These are phyloP conservation scores for Colletotrichum spaethianum DNA, from an alignment of 2,329 filamentous ascomycete species.

Conservation along the genomic window DNA sequence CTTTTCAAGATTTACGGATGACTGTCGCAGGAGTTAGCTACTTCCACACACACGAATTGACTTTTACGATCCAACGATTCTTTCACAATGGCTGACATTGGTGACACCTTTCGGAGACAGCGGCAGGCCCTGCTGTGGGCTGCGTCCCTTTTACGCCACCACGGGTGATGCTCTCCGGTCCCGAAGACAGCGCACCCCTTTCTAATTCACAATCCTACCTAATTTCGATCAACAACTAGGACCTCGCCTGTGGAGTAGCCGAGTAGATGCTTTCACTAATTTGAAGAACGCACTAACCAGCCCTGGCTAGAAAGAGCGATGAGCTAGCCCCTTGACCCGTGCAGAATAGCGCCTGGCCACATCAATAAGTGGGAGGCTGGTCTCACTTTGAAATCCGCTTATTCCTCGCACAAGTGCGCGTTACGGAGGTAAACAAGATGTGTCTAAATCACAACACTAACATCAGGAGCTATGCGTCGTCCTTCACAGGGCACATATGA, in stretches of 20 bases:
- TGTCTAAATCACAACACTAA: neutral
- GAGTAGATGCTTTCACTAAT: neutral
- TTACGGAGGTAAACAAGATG: neutral
- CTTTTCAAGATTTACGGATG: constrained; percentile 1
- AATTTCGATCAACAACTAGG: neutral
- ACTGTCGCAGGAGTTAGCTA: constrained; percentile 3
- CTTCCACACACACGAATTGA: constrained; percentile 4
- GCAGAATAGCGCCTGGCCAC: neutral
- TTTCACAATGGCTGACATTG: neutral
- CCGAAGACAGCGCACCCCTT: neutral
- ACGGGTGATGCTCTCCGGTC: neutral
- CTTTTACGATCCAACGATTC: neutral
- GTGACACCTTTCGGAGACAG: neutral
- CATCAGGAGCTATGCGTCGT: neutral
- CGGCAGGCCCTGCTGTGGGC: too few relatives aligned
- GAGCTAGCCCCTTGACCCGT: neutral
- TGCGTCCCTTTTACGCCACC: neutral
- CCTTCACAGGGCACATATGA: neutral
- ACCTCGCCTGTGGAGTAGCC: neutral
- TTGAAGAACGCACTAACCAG: neutral
- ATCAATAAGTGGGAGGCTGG: neutral
- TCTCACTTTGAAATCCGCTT: neutral
- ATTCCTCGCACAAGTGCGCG: neutral
- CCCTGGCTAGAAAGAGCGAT: too few relatives aligned
- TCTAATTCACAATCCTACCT: too few relatives aligned